Evolutionary conservation across 2,329 filamentous ascomycete species (phyloP).

Genomic region (Stromatinia cepivora): DNA sequence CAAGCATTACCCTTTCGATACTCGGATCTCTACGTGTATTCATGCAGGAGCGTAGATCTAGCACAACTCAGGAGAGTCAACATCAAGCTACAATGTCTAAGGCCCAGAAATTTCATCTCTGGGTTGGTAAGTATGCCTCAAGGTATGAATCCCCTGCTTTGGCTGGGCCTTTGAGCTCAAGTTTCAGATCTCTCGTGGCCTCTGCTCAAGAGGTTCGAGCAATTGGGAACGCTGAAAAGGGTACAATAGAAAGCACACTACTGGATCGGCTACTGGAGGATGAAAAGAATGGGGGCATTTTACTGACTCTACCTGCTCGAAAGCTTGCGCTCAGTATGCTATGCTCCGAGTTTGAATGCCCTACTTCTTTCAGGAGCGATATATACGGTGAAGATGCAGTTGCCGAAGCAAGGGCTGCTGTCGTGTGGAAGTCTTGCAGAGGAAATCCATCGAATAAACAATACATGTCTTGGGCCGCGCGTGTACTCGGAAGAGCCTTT

Average conservation of each 20-base stretch:
- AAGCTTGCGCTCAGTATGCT: conserved; percentile 71
- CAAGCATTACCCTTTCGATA: conserved; percentile 76
- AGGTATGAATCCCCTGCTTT: conserved; percentile 53
- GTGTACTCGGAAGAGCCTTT: conserved; percentile 81
- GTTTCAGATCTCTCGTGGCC: conserved; percentile 67
- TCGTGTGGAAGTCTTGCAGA: conserved; percentile 75
- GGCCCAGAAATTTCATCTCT: conserved; percentile 72
- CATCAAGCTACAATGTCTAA: conserved; percentile 75
- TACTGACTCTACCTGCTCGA: conserved; percentile 70
- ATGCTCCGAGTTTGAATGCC: conserved; percentile 70
- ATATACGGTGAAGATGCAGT: conserved; percentile 67
- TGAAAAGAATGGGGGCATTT: conserved; percentile 57
- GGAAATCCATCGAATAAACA: conserved; percentile 61
- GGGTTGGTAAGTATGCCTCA: conserved; percentile 71
- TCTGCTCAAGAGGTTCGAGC: conserved; percentile 67
- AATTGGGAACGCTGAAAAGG: conserved; percentile 67
- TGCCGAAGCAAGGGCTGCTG: conserved; percentile 61
- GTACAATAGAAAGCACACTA: conserved; percentile 75
- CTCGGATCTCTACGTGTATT: conserved; percentile 78
- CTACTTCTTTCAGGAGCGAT: conserved; percentile 59
- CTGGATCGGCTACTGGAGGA: conserved; percentile 79
- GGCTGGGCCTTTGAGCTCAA: conserved; percentile 46
- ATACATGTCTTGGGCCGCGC: conserved; percentile 83
- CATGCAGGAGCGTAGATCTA: conserved; percentile 70
- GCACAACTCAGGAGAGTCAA: conserved; percentile 82